Evolutionary conservation across 345 rosid species (phyloP), one percentile per base, ranked within the genome.

Genomic region (Hibiscus tridactylites): DNA sequence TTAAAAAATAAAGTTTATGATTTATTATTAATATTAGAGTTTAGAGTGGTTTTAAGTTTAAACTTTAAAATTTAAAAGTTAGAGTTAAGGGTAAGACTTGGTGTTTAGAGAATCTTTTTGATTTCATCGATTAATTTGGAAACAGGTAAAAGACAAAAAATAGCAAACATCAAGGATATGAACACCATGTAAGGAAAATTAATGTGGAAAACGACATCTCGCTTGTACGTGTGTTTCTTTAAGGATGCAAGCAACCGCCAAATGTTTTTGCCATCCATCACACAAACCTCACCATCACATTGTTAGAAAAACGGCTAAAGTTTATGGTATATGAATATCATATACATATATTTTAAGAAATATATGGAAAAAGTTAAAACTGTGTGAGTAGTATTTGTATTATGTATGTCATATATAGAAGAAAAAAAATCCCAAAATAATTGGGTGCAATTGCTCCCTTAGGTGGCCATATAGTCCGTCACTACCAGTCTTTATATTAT

Each of bases 91-190:
- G 39, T 5, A 35, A 35, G 6, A 16, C 39, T 39, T 64, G 17
- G n/a, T 5, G 17, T 19, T 31, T 6, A 29, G 44, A 6, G 0
- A 11, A 17, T 6, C 17, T 5, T 13, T 65, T 13, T 66, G 56
- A 66, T 66, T 66, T 47, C 56, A 66, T 66, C 39, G 12, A 46
- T 3, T 66, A 26, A 66, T 46, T 57, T 24, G 56, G 4, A 66
- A 66, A 26, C 56, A 66, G 35, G 26, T 26, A 26, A 47, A 66
- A 46, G 56, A 66, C 70, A 26, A 54, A 57, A 21, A 65, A 65
- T 29, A 21, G 33, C 31, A 42, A 15, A 44, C 39, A 42, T 21
- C 35, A 44, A 5, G 2, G 35, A 65, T 16, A 44, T 6, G 9
- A 17, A 10, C 0, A 6, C 29, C 19, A 3, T 17, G 6, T 42